A percentile compares a stretch with the other conserved stretches of the same genome.
These are phyloP conservation scores for Cotoneaster glaucophyllus DNA, from an alignment of 306 rosid genomes.

Conservation along the genomic window DNA sequence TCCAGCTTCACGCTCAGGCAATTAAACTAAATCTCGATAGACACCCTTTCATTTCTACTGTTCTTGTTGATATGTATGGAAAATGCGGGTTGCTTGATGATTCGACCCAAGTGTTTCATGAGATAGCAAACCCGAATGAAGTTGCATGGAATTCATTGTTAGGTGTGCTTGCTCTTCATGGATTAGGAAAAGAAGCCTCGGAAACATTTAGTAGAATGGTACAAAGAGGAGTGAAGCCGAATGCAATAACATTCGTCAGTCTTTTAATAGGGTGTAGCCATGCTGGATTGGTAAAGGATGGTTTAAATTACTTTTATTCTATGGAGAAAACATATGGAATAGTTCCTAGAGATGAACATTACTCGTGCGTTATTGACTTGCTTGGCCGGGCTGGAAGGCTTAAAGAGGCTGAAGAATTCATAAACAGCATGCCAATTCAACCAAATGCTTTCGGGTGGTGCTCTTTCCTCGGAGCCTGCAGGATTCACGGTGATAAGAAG, in stretches of 20 bases:
- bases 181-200: constrained; percentile 39
- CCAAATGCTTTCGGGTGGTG: constrained; percentile 63
- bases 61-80: constrained; percentile 56
- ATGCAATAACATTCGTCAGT: constrained; percentile 42
- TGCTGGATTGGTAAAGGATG: constrained; percentile 46
- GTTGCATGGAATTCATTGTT: constrained; percentile 46
- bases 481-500: constrained; percentile 38
- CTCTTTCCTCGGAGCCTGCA: constrained; percentile 51
- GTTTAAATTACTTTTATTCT: constrained; percentile 37
- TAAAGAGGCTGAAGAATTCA: constrained; percentile 39
- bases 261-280: constrained; percentile 53
- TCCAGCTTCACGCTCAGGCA: constrained; percentile 53
- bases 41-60: constrained; percentile 40
- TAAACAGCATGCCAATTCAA: constrained; percentile 44
- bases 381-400: constrained; percentile 54
- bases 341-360: constrained; percentile 46
- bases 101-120: constrained; percentile 35
- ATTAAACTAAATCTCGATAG: constrained; percentile 37
- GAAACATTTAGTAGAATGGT: constrained; percentile 34
- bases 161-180: constrained; percentile 46
- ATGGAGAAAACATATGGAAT: constrained; percentile 47
- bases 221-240: constrained; percentile 30
- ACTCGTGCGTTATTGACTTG: constrained; percentile 42
- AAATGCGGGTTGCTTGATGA: constrained; percentile 46
- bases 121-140: constrained; percentile 27